Percentiles rank a stretch among this genome's conserved stretches.
Evolutionary conservation across 768 basidiomycete genomes (phyloP).

Genomic region (Lactifluus subvellereus): DNA sequence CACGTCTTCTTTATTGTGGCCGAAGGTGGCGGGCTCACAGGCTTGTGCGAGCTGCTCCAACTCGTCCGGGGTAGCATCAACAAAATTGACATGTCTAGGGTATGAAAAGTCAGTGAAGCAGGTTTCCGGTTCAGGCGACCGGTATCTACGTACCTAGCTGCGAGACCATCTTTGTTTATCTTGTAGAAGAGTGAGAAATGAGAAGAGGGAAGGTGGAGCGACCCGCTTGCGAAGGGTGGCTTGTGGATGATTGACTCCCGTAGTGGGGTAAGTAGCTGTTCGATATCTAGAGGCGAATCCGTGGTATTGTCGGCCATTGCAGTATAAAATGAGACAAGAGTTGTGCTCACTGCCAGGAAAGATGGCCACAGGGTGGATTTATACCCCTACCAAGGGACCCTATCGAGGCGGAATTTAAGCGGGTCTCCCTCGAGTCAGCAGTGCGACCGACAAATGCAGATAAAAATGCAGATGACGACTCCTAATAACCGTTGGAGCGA

Average conservation of each 20-base stretch:
- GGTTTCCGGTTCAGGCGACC: neutral
- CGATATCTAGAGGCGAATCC: no score
- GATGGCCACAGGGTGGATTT: no score
- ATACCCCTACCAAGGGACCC: no score
- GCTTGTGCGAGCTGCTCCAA: neutral
- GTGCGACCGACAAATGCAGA: no score
- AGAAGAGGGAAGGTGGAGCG: slow-evolving; percentile 3
- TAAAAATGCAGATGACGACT: no score
- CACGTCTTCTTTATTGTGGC: neutral
- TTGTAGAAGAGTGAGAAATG: slow-evolving; percentile 21
- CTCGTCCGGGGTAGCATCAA: neutral
- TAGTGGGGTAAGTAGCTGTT: neutral
- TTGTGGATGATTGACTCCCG: slow-evolving; percentile 4
- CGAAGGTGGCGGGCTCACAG: neutral
- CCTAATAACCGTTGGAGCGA: no score
- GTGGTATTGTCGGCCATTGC: no score
- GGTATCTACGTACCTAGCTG: slow-evolving; percentile 26
- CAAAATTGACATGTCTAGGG: neutral
- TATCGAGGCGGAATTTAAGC: no score
- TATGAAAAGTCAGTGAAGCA: slow-evolving; percentile 25
- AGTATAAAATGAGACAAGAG: no score
- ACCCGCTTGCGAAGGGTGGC: slow-evolving; percentile 19
- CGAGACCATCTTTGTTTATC: neutral
- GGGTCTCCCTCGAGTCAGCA: no score
- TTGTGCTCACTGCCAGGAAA: no score